phyloP scores from a whole-genome alignment of 176 grass and related monocot species.

The Chrysopogon serrulatus region DNA sequence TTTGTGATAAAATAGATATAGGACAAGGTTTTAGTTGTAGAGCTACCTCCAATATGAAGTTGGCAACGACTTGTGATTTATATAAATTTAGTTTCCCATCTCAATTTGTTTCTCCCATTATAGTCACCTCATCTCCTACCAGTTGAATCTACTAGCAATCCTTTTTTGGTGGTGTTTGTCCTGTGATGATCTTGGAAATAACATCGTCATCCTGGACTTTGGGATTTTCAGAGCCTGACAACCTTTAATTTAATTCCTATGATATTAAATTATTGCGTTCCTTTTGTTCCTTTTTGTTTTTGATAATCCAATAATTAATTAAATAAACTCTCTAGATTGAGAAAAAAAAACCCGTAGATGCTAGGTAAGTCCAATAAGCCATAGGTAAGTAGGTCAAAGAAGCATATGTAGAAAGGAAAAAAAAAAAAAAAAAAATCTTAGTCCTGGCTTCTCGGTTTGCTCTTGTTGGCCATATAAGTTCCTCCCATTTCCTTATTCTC shows the following conservation, averaged over 20 bases:
- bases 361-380: not conserved
- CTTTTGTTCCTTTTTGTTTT: not conserved
- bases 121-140: not conserved
- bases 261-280: not conserved
- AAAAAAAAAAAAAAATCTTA: too few species aligned
- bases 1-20: not conserved
- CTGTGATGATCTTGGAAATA: not conserved
- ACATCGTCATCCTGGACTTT: not conserved
- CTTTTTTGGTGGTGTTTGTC: not conserved
- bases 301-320: not conserved
- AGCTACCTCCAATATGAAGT: not conserved
- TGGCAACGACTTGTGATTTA: not conserved
- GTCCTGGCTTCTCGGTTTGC: not conserved
- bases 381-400: not conserved
- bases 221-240: not conserved
- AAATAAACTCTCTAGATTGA: not conserved
- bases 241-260: not conserved
- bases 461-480: not conserved
- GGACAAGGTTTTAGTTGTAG: not conserved
- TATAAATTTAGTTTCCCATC: not conserved
- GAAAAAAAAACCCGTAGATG: not conserved
- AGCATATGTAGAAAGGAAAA: too few species aligned
- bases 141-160: not conserved
- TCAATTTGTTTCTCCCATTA: not conserved
- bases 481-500: not conserved